Conservation (phyloP, 257 asterid genomes). For the Rehmannia glutinosa region DNA sequence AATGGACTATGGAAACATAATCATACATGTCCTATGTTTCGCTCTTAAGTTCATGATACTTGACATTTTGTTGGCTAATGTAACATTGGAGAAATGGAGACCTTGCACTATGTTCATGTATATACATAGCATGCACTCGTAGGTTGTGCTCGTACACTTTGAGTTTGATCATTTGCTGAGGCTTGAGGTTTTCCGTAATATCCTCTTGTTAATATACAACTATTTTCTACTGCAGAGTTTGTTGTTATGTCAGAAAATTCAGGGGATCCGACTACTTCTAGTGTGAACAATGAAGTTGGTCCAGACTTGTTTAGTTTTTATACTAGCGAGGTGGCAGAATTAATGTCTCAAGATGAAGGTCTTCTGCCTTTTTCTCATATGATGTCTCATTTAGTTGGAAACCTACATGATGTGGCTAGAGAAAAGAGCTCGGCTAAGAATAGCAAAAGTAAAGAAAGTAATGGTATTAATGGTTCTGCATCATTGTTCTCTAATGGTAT, state of each 20-base stretch:
- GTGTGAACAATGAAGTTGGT: constrained; percentile 25
- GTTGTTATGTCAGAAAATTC: constrained; percentile 41
- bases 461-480: constrained; percentile 14
- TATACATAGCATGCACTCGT: background rate
- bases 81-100: no score
- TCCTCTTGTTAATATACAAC: constrained; percentile 8
- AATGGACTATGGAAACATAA: no score
- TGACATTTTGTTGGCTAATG: no score
- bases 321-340: constrained; percentile 37
- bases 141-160: constrained; percentile 1
- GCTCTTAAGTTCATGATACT: no score
- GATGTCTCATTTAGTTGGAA: constrained; percentile 19
- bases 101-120: no score
- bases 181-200: background rate
- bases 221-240: constrained; percentile 33
- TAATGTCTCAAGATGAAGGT: constrained; percentile 51
- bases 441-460: constrained; percentile 11
- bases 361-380: constrained; percentile 31
- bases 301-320: constrained; percentile 74
- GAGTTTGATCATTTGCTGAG: background rate
- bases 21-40: no score
- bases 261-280: constrained; percentile 18
- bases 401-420: constrained; percentile 16
- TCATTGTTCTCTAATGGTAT: constrained; percentile 51
- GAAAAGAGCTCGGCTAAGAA: constrained; percentile 19